Conservation (phyloP, 2,329 filamentous ascomycete species). For the Alternaria sp. region DNA sequence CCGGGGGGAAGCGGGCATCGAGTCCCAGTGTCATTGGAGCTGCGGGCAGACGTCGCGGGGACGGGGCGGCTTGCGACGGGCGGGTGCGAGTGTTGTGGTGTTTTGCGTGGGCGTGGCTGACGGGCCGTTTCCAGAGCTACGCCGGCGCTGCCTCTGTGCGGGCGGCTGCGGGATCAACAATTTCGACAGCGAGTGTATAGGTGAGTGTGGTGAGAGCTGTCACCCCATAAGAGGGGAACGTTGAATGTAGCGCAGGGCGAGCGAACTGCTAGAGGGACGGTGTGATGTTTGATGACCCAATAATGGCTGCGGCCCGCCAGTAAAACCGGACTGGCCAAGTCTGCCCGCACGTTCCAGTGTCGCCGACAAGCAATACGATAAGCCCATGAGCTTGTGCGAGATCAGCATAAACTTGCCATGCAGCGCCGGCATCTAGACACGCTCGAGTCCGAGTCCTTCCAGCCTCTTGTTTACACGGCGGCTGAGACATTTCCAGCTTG, state of each 20-base stretch:
- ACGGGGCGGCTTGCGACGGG: neutral
- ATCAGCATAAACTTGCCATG: conserved; percentile 2
- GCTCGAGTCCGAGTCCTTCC: conserved; percentile 1
- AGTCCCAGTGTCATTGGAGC: conserved; percentile 30
- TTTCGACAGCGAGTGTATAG: conserved; percentile 15
- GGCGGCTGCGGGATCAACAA: neutral
- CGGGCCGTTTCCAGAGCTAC: conserved; percentile 13
- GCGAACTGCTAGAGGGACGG: conserved; percentile 5
- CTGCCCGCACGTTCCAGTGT: conserved; percentile 5
- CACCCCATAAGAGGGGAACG: conserved; percentile 7
- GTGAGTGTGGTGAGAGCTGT: conserved; percentile 13
- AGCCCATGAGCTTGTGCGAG: conserved; percentile 1
- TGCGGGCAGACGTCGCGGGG: conserved; percentile 17
- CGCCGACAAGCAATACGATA: conserved; percentile 11
- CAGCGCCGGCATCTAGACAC: neutral
- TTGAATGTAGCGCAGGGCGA: conserved; percentile 4
- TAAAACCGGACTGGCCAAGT: conserved; percentile 6
- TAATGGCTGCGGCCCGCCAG: conserved; percentile 7
- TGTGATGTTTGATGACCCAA: conserved; percentile 15
- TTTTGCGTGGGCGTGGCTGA: conserved; percentile 8
- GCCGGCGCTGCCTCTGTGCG: neutral
- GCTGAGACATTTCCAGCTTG: conserved; percentile 1
- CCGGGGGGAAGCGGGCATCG: conserved; percentile 33
- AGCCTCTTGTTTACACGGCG: conserved; percentile 9
- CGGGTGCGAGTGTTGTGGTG: conserved; percentile 6